Percentiles rank a stretch among this genome's conserved stretches.
These are phyloP conservation scores for Escovopsis sp. DNA, from an alignment of 2,329 filamentous ascomycete genomes.

Conservation along the genomic window DNA sequence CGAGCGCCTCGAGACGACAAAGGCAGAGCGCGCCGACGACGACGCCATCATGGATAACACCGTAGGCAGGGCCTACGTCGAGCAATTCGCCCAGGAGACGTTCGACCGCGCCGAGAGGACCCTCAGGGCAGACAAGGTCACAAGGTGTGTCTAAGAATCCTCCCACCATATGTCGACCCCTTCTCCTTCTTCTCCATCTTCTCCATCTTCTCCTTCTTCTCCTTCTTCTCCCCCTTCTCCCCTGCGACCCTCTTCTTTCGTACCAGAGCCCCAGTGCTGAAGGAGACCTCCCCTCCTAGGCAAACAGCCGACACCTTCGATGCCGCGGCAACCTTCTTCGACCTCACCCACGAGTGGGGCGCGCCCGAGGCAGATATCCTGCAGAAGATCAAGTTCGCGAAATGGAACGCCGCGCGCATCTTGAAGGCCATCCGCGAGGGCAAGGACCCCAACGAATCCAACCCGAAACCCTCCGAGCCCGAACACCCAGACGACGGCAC, in stretches of 20 bases:
- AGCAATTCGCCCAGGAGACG: slow-evolving; percentile 83
- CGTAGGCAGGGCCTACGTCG: slow-evolving; percentile 80
- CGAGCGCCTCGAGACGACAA: slow-evolving; percentile 64
- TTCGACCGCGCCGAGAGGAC: slow-evolving; percentile 74
- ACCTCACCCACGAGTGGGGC: slow-evolving; percentile 76
- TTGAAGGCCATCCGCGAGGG: slow-evolving; percentile 81
- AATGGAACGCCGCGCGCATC: slow-evolving; percentile 88
- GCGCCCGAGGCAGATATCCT: slow-evolving; percentile 57
- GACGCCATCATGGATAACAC: slow-evolving; percentile 76
- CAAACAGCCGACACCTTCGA: slow-evolving; percentile 91
- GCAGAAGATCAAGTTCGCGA: slow-evolving; percentile 89
- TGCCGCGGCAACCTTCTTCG: slow-evolving; percentile 83
- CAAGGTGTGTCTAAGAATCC: slow-evolving; percentile 37
- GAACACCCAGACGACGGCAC: not conserved
- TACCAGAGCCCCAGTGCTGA: too few relatives aligned
- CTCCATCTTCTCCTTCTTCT: too few relatives aligned
- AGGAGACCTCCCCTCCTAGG: slow-evolving; percentile 24
- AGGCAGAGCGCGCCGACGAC: slow-evolving; percentile 53
- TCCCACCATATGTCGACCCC: too few relatives aligned
- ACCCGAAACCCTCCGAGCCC: slow-evolving; percentile 46
- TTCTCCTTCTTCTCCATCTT: too few relatives aligned
- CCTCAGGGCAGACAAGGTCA: slow-evolving; percentile 69
- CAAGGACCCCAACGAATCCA: slow-evolving; percentile 82
- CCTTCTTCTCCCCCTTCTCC: too few relatives aligned
- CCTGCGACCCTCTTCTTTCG: too few relatives aligned